Evolutionary conservation across 306 rosid species (phyloP).

Genomic region (Cucurbita pepo): DNA sequence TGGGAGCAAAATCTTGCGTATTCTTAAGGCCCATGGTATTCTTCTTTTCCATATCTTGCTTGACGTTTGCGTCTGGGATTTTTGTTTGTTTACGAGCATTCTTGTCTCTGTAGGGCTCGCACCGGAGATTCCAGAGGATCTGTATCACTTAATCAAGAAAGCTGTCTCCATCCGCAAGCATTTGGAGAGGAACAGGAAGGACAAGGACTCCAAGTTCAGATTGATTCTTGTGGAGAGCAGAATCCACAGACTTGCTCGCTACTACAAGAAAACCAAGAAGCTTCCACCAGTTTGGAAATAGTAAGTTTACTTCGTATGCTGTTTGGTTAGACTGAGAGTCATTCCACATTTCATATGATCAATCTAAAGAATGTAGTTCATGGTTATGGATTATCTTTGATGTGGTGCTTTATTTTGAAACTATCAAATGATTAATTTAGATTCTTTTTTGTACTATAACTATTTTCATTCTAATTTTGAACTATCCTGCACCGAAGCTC

Average conservation of each 20-base stretch:
- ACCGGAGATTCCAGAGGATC: conserved; percentile 16
- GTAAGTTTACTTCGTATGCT: neutral
- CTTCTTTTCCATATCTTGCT: neutral
- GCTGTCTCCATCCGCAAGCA: conserved; percentile 15
- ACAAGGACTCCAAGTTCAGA: conserved; percentile 12
- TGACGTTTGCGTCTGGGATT: no score
- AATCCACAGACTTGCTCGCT: conserved; percentile 13
- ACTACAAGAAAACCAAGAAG: conserved; percentile 16
- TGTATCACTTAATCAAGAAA: conserved; percentile 12
- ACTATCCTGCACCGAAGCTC: neutral
- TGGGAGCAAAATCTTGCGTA: conserved; percentile 58
- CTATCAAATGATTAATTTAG: neutral
- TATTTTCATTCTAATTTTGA: neutral
- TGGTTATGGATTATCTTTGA: no score
- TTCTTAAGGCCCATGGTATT: conserved; percentile 64
- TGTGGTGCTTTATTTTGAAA: no score
- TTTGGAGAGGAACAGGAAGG: conserved; percentile 19
- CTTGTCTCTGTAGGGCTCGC: neutral
- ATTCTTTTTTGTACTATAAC: neutral
- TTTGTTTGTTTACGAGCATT: neutral
- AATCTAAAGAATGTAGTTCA: neutral
- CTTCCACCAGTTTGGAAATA: conserved; percentile 17
- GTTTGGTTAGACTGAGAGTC: neutral
- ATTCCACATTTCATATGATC: neutral
- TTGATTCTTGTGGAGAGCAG: conserved; percentile 15